Evolutionary conservation across 169 alveolate species (phyloP).

Genomic region (Plasmodium gallinaceum): DNA sequence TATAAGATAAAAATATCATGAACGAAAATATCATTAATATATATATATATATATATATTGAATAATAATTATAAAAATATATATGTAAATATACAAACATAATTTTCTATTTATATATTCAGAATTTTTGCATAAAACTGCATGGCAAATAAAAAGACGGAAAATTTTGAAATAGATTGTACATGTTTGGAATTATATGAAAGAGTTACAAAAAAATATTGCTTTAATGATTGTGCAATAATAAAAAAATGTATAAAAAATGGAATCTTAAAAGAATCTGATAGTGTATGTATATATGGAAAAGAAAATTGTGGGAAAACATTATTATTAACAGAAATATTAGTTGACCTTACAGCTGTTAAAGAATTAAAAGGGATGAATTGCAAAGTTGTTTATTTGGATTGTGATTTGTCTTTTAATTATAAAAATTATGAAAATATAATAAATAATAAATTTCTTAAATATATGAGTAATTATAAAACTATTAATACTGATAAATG

Average conservation of each 20-base stretch:
- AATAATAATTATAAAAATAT: too few relatives aligned
- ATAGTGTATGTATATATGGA: conserved; percentile 76
- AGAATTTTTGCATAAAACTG: neutral
- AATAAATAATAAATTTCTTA: conserved; percentile 33
- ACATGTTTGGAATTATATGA: conserved; percentile 70
- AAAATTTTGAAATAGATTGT: conserved; percentile 44
- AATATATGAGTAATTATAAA: conserved; percentile 11
- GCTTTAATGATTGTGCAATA: conserved; percentile 48
- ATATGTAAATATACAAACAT: too few relatives aligned
- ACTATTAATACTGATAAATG: neutral
- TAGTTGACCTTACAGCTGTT: conserved; percentile 73
- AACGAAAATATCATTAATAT: too few relatives aligned
- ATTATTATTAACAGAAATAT: conserved; percentile 46
- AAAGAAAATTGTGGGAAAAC: conserved; percentile 72
- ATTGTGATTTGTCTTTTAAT: conserved; percentile 63
- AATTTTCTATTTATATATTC: too few relatives aligned
- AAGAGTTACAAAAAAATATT: conserved; percentile 12
- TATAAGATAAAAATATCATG: too few relatives aligned
- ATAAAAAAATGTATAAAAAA: conserved; percentile 47
- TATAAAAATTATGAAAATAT: conserved; percentile 62
- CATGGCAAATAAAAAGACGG: conserved; percentile 45
- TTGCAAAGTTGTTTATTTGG: conserved; percentile 63
- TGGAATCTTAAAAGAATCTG: conserved; percentile 52
- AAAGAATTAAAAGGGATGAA: conserved; percentile 69
- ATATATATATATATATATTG: too few relatives aligned